Conservation (phyloP, 345 rosid species). For the Excoecaria cochinchinensis region DNA sequence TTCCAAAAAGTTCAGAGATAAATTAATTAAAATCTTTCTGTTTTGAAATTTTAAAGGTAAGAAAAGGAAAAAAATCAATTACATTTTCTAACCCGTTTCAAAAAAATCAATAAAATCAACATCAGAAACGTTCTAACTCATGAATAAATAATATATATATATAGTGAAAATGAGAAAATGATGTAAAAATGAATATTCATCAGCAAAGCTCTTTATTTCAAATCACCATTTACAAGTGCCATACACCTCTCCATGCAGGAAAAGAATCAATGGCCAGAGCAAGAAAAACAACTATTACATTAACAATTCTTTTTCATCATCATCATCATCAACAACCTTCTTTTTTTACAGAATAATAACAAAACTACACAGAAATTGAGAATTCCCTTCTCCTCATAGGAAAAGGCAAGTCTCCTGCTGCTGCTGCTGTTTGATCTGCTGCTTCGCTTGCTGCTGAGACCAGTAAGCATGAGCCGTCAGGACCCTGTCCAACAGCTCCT, state of each 20-base stretch:
- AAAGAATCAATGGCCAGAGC: slow-evolving; percentile 24
- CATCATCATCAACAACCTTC: slow-evolving; percentile 5
- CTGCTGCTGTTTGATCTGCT: slow-evolving; percentile 41
- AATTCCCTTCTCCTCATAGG: slow-evolving; percentile 29
- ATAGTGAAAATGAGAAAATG: background rate
- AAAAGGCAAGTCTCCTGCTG: slow-evolving; percentile 54
- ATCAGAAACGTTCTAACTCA: too few species aligned
- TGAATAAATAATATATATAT: too few species aligned
- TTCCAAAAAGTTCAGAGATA: too few species aligned
- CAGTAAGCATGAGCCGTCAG: slow-evolving; percentile 86
- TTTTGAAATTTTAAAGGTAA: too few species aligned
- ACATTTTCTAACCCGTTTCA: too few species aligned
- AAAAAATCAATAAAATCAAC: too few species aligned
- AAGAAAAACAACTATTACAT: slow-evolving; percentile 21
- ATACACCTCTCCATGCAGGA: slow-evolving; percentile 19
- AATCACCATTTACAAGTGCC: slow-evolving; percentile 47
- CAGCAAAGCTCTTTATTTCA: slow-evolving; percentile 40
- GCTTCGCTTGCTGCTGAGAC: slow-evolving; percentile 86
- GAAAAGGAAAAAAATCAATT: too few species aligned
- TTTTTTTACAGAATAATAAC: slow-evolving; percentile 33
- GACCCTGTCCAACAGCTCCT: slow-evolving; percentile 90
- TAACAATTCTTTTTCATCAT: slow-evolving; percentile 16
- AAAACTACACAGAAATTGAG: slow-evolving; percentile 21
- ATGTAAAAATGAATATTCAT: slow-evolving; percentile 2
- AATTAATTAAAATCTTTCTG: too few species aligned